Percentiles rank a stretch among this genome's conserved stretches.
Evolutionary conservation across 1,284 basidiomycete genomes (phyloP).

Genomic region (Rugosomyces carneus): DNA sequence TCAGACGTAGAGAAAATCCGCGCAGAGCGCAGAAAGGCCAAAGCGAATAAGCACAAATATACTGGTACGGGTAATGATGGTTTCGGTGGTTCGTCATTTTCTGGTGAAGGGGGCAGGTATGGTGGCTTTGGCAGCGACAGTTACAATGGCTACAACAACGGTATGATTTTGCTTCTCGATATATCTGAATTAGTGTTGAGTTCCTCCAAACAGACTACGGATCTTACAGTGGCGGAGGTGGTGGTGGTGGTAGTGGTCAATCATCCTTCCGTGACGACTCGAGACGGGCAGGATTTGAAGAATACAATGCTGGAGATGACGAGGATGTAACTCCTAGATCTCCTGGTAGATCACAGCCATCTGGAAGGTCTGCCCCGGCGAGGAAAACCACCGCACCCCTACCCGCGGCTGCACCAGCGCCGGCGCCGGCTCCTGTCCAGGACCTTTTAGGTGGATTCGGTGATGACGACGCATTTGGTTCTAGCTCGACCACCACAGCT

Average conservation of each 20-base stretch:
- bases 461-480: conserved; percentile 54
- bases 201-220: conserved; percentile 18
- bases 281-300: conserved; percentile 67
- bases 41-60: conserved; percentile 91
- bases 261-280: conserved; percentile 55
- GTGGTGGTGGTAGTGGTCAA: conserved; percentile 34
- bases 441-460: conserved; percentile 73
- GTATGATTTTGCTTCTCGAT: conserved; percentile 13
- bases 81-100: conserved; percentile 45
- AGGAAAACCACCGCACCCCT: conserved; percentile 25
- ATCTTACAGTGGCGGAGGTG: conserved; percentile 21
- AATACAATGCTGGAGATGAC: conserved; percentile 96
- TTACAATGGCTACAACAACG: conserved; percentile 29
- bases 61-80: conserved; percentile 81
- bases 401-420: conserved; percentile 40
- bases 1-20: conserved; percentile 91
- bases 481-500: conserved; percentile 17
- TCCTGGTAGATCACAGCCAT: conserved; percentile 21
- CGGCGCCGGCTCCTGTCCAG: conserved; percentile 36
- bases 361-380: conserved; percentile 20
- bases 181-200: background rate
- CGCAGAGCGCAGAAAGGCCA: conserved; percentile 87
- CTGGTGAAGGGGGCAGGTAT: conserved; percentile 36
- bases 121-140: conserved; percentile 63
- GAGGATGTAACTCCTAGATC: conserved; percentile 48